phyloP scores from a whole-genome alignment of 1,284 basidiomycete genomes.

The Rhodotorula sp. region DNA sequence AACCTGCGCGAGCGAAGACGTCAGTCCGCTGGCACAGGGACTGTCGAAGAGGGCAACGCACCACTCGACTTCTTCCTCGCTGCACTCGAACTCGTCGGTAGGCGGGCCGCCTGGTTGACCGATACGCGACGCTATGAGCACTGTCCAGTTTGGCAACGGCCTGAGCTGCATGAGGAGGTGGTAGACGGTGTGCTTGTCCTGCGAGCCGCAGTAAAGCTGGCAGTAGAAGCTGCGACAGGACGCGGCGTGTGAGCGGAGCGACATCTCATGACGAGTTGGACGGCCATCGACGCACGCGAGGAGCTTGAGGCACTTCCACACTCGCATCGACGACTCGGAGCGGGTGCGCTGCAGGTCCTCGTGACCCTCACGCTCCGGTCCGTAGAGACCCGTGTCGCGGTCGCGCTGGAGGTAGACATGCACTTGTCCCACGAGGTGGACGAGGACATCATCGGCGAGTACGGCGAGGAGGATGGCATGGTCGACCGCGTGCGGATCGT shows the following conservation, averaged over 20 bases:
- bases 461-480: conserved; percentile 37
- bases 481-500: conserved; percentile 27
- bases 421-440: conserved; percentile 25
- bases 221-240: conserved; percentile 26
- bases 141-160: conserved; percentile 28
- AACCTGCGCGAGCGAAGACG: conserved; percentile 3
- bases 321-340: conserved; percentile 26
- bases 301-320: conserved; percentile 36
- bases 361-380: conserved; percentile 7
- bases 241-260: background rate
- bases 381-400: background rate
- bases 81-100: conserved; percentile 29
- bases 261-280: too few relatives aligned
- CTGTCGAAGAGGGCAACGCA: background rate
- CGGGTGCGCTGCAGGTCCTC: conserved; percentile 20
- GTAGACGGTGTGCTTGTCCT: conserved; percentile 38
- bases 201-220: conserved; percentile 31
- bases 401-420: conserved; percentile 5
- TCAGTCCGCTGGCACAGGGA: background rate
- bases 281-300: conserved; percentile 20
- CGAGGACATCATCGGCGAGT: conserved; percentile 29
- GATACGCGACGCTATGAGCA: conserved; percentile 16
- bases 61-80: conserved; percentile 36
- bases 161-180: conserved; percentile 30
- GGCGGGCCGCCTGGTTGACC: conserved; percentile 25